Evolutionary conservation across 1,284 basidiomycete genomes (phyloP).

Genomic region (Melanopsichium pennsylvanicum): DNA sequence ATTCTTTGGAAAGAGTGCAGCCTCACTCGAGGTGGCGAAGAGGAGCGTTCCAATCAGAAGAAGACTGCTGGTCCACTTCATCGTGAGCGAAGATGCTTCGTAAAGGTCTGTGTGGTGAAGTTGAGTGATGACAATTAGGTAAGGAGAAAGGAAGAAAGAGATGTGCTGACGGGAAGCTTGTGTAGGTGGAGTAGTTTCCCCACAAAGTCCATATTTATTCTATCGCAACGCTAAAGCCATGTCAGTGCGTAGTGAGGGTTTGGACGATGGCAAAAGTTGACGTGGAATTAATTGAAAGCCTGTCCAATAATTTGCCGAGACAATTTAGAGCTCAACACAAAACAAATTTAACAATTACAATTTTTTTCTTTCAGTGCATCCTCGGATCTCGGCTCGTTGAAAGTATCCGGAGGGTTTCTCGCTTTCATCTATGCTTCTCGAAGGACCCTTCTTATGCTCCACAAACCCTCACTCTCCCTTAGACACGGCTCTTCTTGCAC

Average conservation of each 20-base stretch:
- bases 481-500: too few species aligned
- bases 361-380: not conserved
- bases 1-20: constrained; percentile 56
- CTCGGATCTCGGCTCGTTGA: constrained; percentile 19
- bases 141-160: too few species aligned
- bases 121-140: too few species aligned
- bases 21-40: constrained; percentile 15
- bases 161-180: too few species aligned
- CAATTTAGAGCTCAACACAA: constrained; percentile 10
- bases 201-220: too few species aligned
- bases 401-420: not conserved
- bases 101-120: not conserved
- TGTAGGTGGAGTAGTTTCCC: too few species aligned
- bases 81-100: not conserved
- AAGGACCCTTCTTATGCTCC: too few species aligned
- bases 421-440: constrained; percentile 31
- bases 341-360: not conserved
- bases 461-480: too few species aligned
- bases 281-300: constrained; percentile 20
- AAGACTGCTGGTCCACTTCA: constrained; percentile 22
- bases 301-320: too few species aligned
- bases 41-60: constrained; percentile 22
- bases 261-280: constrained; percentile 14
- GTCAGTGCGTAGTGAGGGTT: too few species aligned
- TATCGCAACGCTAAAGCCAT: too few species aligned